A percentile compares a stretch with the other conserved stretches of the same genome.
Evolutionary conservation across 306 rosid genomes (phyloP).

Genomic region (Ammopiptanthus mongolicus): DNA sequence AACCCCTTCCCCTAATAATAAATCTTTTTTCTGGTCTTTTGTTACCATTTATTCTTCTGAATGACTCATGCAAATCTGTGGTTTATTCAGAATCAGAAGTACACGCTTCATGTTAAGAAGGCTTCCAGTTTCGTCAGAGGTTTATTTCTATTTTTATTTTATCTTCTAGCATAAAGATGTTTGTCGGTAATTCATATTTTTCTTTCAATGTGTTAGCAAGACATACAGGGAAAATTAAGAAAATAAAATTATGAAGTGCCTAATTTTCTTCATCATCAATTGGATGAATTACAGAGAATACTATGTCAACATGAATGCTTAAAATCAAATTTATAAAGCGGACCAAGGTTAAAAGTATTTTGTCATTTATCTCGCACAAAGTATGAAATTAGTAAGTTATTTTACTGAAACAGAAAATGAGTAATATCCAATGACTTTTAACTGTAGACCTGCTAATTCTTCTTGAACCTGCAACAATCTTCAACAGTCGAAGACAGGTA

Average conservation of each 20-base stretch:
- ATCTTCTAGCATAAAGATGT: not conserved
- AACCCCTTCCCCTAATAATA: too few relatives aligned
- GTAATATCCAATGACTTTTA: not conserved
- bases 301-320: not conserved
- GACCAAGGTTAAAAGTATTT: not conserved
- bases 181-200: not conserved
- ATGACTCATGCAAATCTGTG: too few relatives aligned
- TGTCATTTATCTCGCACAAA: not conserved
- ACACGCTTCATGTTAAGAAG: too few relatives aligned
- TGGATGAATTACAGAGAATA: too few relatives aligned
- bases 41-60: too few relatives aligned
- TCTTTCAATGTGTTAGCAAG: not conserved
- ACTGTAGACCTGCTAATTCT: not conserved
- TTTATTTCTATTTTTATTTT: too few relatives aligned
- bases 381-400: not conserved
- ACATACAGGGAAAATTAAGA: too few relatives aligned
- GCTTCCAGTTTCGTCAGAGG: too few relatives aligned
- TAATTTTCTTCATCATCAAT: too few relatives aligned
- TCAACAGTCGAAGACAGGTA: constrained; percentile 29
- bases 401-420: not conserved
- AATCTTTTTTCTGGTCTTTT: too few relatives aligned
- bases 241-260: too few relatives aligned
- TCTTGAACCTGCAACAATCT: not conserved
- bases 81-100: too few relatives aligned
- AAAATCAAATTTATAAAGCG: not conserved